Evolutionary conservation across 1,139 yeast genomes (phyloP), one percentile per base, ranked within the genome.

Genomic region (Kazachstania sp.): DNA sequence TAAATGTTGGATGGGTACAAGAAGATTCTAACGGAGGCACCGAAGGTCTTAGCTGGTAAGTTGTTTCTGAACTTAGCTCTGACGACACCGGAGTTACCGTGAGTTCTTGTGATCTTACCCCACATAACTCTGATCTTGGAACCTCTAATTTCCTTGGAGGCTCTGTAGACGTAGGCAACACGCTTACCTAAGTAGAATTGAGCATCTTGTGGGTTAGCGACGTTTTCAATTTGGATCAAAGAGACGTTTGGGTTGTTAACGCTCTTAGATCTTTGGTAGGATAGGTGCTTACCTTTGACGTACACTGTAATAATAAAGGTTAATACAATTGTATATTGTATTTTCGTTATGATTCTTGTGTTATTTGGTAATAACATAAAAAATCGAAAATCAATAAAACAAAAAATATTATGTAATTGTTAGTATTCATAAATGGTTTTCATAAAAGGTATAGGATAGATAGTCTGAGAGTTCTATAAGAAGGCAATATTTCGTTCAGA

Each of bases 1-100:
- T 90, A 92, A 84, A 92, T 92, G 95, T 85, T 90, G 67, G 97
- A 92, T 78, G 98, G 98, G 87, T 92, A 92, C 78, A 92, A 90
- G 95, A 92, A 88, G 81, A 92, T 83, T 83, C 98, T 87, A 74
- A 92, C 97, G 64, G 96, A 85, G 72, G 98, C 97, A 79, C 98
- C 98, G 73, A 92, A 88, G 67, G 97, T 87, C 86, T 90, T 88
- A 68, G 98, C 90, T 75, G 98, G 98, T 72, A 92, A 85, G 90
- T 92, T 92, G 78, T 86, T 83, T 79, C 86, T 90, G 94, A 92
- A 92, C 79, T 82, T 86, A 71, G 98, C 98, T 79, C 98, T 92
- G 67, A 92, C 97, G 65, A 86, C 78, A 78, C 98, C 98, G 69
- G 85, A 79, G 92, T 83, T 86, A 75, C 98, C 98, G 85, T 92